Evolutionary conservation across 202 grass and related monocot species (phyloP), one percentile per base, ranked within the genome.

Genomic region (Schoenoplectus tabernaemontani): DNA sequence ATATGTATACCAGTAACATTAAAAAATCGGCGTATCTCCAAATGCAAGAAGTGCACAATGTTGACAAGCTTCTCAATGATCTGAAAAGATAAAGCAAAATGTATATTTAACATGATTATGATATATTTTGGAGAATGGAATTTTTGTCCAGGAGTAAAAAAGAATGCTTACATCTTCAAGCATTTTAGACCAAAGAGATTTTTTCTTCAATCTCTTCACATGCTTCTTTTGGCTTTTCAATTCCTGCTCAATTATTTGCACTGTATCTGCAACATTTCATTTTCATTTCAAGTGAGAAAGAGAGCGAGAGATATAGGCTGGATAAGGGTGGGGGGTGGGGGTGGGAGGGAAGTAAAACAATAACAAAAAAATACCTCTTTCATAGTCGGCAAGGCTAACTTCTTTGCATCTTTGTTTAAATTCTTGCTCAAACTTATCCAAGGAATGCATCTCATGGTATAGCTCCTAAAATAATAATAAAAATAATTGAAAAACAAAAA

Each of bases 361-460:
- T 65, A 47, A 48, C 6, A 37, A 9, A 48, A 11, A 51, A 51
- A 13, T 78, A 99, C 96, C 91, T 91, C 84, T 89, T 62, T 91
- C 76, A 39, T 81, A 82, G 82, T 48, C 83, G 62, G 63, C 78
- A 72, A 85, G 57, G 57, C 51, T 87, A 76, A 76, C 85, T 69
- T 78, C 88, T 33, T 88, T 91, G 63, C 87, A 46, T 65, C 83
- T 89, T 54, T 82, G 88, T 38, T n/a, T 74, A 44, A 92, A 93
- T 50, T 95, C 90, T 82, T 87, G 87, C 82, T 99, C 92, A 76
- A 99, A 99, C 88, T 81, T 93, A 85, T 95, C 90, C 37, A 99
- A 91, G 2, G 91, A 86, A 87, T 93, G 78, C 22, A 99, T 72
- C 74, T 99, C 96, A 53, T 99, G 96, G 84, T 99, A 95, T 60